phyloP scores from a whole-genome alignment of 78 protist genomes.

The Protostelium mycophagum region DNA sequence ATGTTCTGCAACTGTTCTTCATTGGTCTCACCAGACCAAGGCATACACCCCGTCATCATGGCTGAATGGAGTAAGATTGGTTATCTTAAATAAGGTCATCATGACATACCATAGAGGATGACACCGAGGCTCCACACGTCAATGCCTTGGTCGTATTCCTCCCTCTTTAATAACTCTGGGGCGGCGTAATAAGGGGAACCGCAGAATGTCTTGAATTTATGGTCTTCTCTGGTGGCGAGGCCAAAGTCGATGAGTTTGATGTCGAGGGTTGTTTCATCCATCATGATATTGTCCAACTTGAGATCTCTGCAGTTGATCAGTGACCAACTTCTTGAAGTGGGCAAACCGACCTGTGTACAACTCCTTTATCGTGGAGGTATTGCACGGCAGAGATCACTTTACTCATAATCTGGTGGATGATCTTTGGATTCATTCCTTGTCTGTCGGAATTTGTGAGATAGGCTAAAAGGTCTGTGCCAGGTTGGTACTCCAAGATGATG shows the following conservation, averaged over 20 bases:
- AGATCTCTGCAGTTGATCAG: not conserved
- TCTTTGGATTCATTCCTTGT: too few relatives aligned
- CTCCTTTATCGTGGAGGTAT: not conserved
- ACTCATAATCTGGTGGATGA: not conserved
- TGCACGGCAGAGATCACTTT: slow-evolving; percentile 7
- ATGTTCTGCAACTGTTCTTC: too few relatives aligned
- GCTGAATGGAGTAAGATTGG: too few relatives aligned
- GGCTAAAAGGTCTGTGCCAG: not conserved
- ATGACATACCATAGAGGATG: too few relatives aligned
- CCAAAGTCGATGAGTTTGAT: slow-evolving; percentile 75
- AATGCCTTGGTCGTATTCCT: slow-evolving; percentile 2
- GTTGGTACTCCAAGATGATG: not conserved
- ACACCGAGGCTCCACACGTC: slow-evolving; percentile 59
- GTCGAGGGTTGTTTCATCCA: slow-evolving; percentile 18
- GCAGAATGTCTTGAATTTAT: slow-evolving; percentile 24
- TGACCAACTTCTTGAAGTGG: not conserved
- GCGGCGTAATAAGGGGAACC: slow-evolving; percentile 58
- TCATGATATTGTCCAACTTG: slow-evolving; percentile 72
- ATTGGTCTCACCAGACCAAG: too few relatives aligned
- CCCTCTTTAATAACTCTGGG: slow-evolving; percentile 37
- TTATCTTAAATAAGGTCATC: too few relatives aligned
- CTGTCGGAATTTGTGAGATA: not conserved
- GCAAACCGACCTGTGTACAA: slow-evolving; percentile 56
- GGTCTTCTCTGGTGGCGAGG: not conserved
- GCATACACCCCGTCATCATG: too few relatives aligned